Conservation (phyloP, 345 rosid species). For the Excoecaria cochinchinensis region DNA sequence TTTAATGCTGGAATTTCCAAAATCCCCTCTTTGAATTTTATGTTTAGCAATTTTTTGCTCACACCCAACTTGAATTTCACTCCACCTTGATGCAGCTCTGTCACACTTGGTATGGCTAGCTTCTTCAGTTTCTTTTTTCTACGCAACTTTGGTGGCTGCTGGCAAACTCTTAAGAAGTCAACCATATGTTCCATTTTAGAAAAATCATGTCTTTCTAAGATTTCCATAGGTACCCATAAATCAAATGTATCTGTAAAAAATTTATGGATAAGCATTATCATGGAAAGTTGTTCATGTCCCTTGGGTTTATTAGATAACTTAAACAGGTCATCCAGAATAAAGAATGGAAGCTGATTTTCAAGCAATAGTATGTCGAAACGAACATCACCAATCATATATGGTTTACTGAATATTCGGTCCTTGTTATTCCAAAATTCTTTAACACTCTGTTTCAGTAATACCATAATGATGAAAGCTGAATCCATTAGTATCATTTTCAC, state of each 20-base stretch:
- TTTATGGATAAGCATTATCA: neutral
- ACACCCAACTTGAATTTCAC: neutral
- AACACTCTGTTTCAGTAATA: neutral
- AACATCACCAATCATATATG: neutral
- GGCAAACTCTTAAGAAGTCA: constrained; percentile 9
- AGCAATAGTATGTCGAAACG: constrained; percentile 9
- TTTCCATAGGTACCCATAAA: neutral
- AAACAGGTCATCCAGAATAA: constrained; percentile 24
- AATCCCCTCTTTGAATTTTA: constrained; percentile 8
- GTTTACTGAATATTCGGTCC: neutral
- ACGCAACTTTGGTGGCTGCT: neutral
- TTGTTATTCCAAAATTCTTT: neutral
- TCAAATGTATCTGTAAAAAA: neutral
- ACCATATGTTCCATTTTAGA: constrained; percentile 1
- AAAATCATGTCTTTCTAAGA: neutral
- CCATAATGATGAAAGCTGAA: neutral
- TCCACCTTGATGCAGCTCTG: constrained; percentile 21
- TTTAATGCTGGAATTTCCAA: constrained; percentile 11
- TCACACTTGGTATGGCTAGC: neutral
- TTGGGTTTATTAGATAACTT: neutral
- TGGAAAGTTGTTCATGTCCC: neutral
- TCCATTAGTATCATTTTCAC: neutral
- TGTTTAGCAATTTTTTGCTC: constrained; percentile 12
- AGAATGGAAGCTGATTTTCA: constrained; percentile 35
- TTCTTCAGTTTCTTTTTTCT: neutral